Percentiles rank a stretch among this genome's conserved stretches.
Conservation (phyloP, 192 early-diverging fungal species). For the Glomus cerebriforme region DNA sequence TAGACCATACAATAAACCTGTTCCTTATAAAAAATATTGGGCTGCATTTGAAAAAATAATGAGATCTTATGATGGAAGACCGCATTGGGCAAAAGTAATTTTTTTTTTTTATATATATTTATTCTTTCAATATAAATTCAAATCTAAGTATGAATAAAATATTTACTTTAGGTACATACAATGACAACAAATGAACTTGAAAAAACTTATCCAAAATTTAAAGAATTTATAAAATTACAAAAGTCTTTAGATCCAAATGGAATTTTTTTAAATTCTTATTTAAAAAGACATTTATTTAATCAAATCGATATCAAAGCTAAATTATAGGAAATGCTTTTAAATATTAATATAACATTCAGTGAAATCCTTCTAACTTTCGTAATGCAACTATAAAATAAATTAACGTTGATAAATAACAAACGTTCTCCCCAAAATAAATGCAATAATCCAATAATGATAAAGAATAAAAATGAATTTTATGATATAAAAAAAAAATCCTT, state of each 20-base stretch:
- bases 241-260: conserved; percentile 63
- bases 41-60: conserved; percentile 70
- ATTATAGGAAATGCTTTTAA: not conserved
- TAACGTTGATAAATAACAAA: no score
- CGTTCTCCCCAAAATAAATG: no score
- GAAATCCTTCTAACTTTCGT: no score
- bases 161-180: conserved; percentile 50
- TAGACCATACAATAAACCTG: conserved; percentile 66
- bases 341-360: no score
- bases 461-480: no score
- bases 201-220: conserved; percentile 63
- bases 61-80: conserved; percentile 62
- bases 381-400: no score
- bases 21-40: conserved; percentile 77
- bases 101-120: not conserved
- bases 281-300: conserved; percentile 57
- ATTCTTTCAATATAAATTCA: not conserved
- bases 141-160: not conserved
- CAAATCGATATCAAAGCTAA: not conserved
- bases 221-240: conserved; percentile 58
- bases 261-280: conserved; percentile 74
- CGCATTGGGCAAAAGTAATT: conserved; percentile 76
- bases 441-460: no score
- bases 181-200: conserved; percentile 56
- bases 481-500: no score